phyloP scores from a whole-genome alignment of 2,329 filamentous ascomycete genomes.

The Colletotrichum chrysophilum region DNA sequence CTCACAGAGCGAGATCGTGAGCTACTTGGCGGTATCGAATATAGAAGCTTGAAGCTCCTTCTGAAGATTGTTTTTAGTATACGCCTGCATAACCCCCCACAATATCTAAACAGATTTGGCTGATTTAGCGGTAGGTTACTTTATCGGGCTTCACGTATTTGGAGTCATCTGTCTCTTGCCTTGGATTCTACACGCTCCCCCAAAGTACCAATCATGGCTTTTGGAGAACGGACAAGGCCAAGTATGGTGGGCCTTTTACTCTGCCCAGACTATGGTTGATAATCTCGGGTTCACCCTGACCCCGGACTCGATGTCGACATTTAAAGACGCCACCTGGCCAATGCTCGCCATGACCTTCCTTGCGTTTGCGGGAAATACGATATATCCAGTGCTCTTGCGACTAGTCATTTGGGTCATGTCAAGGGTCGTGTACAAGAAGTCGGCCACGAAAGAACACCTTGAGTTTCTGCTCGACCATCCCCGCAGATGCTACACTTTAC shows the following conservation, averaged over 20 bases:
- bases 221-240: constrained; percentile 41
- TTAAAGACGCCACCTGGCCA: constrained; percentile 46
- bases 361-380: constrained; percentile 58
- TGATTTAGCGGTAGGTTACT: constrained; percentile 41
- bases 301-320: constrained; percentile 57
- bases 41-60: constrained; percentile 52
- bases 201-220: constrained; percentile 46
- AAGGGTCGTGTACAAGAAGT: constrained; percentile 45
- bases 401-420: constrained; percentile 62
- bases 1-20: constrained; percentile 45
- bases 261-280: constrained; percentile 54
- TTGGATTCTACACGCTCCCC: constrained; percentile 48
- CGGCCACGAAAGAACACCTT: constrained; percentile 47
- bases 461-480: constrained; percentile 67
- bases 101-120: neutral
- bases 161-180: constrained; percentile 52
- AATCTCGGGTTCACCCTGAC: constrained; percentile 62
- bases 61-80: constrained; percentile 49
- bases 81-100: neutral
- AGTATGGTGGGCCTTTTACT: constrained; percentile 57
- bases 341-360: constrained; percentile 54
- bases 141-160: constrained; percentile 48
- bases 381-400: constrained; percentile 63
- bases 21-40: constrained; percentile 57
- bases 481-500: constrained; percentile 65